Evolutionary conservation across 345 rosid species (phyloP), one percentile per base, ranked within the genome.

Genomic region (Dimocarpus longan): DNA sequence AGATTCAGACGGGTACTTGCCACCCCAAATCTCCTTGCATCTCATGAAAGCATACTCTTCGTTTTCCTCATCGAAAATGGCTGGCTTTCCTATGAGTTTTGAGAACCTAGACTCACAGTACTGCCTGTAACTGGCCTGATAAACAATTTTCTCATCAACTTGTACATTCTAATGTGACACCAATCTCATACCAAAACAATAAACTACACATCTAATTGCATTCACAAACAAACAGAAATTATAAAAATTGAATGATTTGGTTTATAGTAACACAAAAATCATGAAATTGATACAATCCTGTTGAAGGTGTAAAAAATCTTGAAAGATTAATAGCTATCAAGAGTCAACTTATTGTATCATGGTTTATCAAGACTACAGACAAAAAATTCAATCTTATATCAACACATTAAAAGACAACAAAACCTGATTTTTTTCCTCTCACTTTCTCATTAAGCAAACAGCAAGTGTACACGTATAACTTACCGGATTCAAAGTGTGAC

Each of bases 401-500:
- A 32, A 32, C 37, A 32, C 37, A 32, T 32, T 32, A 32, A 32
- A 32, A 32, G 37, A 32, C 37, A 32, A 32, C 3, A 32, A 32
- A 32, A 32, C 1, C 4, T 32, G 37, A 32, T 32, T 32, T 72
- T 72, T 59, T 73, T 60, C n/a, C 73, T 66, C 79, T 50, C 26
- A 75, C 71, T 81, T 80, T 82, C 85, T 37, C 74, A 32, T 8
- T 37, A 83, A 72, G 80, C 86, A 79, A 83, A 68, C 83, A 74
- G 76, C 59, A 82, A 21, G 44, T n/a, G 68, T 15, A 32, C 66
- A 0, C 54, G 16, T 70, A 62, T 26, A 42, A 19, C 86, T 84
- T 83, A 95, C 99, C 70, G 95, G 93, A 80, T 95, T 93, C 89
- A 95, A 87, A 28, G 93, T 81, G 78, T 95, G 99, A 77, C 97